A percentile compares a stretch with the other conserved stretches of the same genome.
These are phyloP conservation scores for Cryptococcus jaspeensis DNA, from an alignment of 1,284 basidiomycete genomes.

Conservation along the genomic window DNA sequence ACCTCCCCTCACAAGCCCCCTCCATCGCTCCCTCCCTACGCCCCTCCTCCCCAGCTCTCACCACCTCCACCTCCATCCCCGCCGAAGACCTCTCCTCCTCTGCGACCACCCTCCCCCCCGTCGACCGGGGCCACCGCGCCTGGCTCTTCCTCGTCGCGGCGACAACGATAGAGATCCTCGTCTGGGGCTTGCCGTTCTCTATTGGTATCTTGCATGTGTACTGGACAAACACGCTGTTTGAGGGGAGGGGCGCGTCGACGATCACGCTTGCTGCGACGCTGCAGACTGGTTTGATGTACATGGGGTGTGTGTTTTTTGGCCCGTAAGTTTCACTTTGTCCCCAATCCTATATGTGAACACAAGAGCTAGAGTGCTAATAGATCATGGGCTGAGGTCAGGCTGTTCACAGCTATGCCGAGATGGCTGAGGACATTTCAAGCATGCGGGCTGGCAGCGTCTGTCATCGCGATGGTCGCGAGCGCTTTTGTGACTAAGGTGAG, in stretches of 20 bases:
- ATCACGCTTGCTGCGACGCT: slow-evolving; percentile 48
- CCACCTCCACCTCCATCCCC: too few relatives aligned
- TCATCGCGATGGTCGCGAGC: slow-evolving; percentile 27
- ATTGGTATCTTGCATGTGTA: slow-evolving; percentile 49
- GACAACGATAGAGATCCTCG: slow-evolving; percentile 40
- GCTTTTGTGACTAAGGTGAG: slow-evolving; percentile 42
- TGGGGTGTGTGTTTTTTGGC: slow-evolving; percentile 37
- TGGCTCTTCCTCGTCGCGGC: slow-evolving; percentile 48
- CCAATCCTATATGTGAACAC: not conserved
- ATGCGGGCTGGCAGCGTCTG: slow-evolving; percentile 30
- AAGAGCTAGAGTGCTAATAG: not conserved
- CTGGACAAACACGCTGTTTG: slow-evolving; percentile 45
- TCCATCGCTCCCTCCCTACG: too few relatives aligned
- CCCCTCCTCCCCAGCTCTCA: too few relatives aligned
- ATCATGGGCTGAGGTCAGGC: slow-evolving; percentile 15
- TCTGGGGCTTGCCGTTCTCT: slow-evolving; percentile 48
- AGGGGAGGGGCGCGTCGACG: slow-evolving; percentile 29
- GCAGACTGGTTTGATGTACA: slow-evolving; percentile 47
- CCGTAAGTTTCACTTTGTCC: slow-evolving; percentile 30
- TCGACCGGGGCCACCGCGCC: slow-evolving; percentile 44
- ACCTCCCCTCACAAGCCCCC: too few relatives aligned
- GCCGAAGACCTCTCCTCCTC: too few relatives aligned
- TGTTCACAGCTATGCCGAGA: slow-evolving; percentile 37
- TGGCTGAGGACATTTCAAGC: slow-evolving; percentile 29
- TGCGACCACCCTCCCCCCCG: slow-evolving; percentile 31